Base-by-base conservation (phyloP, 2,329 filamentous ascomycete genomes). In the Alternaria ethzedia region DNA sequence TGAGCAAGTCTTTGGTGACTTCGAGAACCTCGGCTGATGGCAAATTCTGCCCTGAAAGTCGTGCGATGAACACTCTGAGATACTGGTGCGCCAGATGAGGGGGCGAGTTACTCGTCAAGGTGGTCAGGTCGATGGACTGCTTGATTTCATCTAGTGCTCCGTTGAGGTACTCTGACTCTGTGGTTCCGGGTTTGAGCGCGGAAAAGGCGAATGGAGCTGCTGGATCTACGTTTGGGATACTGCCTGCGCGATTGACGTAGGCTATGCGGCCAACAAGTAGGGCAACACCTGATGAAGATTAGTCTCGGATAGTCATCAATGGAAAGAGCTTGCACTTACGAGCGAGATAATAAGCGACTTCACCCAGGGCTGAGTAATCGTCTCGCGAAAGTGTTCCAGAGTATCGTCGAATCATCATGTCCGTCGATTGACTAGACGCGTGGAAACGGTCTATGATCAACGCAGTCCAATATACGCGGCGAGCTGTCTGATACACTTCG, bases 371-470 rank as follows among this genome's bases (percentile, higher is more conserved):
- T 25, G 65, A 57, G 45, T 68, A 71, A 26, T 80, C 77, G 10
- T 78, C 76, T 9, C 76, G 71, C 23, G 76, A 75, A 6, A 78
- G 64, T 20, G 70, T 71, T 9, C 77, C 73, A 30, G 70, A 69
- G 41, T 76, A 70, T 23, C 76, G 57, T 6, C 77, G 76, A 36
- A 80, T 61, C 51, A 77, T 68, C 17, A 77, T 72, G 45, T 78
- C 74, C 36, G 74, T 79, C 8, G 70, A 74, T 41, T 74, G 71
- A 59, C 74, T 74, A 49, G 77, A 75, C 12, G 78, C 77, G 55
- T 80, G 73, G 47, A 79, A 79, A 21, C 77, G 75, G 52, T 80
- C 79, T n/a, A 80, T 45, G 28, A 79, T 78, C 54, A 80, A 74
- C 1, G 76, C 67, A 36, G 75, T 69, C 78, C 78, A 80, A 57